Conservation (phyloP, 805 yeast species). For the Hanseniaspora osmophila region DNA sequence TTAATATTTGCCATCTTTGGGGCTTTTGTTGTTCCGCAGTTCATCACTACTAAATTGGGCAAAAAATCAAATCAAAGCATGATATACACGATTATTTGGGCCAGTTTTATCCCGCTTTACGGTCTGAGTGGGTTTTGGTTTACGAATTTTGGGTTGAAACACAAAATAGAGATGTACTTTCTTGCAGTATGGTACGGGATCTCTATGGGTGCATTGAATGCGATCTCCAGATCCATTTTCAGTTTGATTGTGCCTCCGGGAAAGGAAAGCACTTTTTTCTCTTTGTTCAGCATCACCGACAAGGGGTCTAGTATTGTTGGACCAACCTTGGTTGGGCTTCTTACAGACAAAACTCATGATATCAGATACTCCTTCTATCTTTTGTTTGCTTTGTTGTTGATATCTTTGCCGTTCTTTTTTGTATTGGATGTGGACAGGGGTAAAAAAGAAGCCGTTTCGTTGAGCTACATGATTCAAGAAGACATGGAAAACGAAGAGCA, state of each 20-base stretch:
- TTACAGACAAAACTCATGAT: conserved; percentile 60
- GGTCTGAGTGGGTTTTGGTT: conserved; percentile 56
- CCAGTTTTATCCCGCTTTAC: conserved; percentile 54
- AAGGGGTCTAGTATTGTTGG: conserved; percentile 69
- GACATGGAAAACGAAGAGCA: neutral
- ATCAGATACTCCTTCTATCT: conserved; percentile 62
- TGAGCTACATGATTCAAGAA: neutral
- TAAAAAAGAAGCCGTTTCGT: conserved; percentile 30
- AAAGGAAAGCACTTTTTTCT: conserved; percentile 61
- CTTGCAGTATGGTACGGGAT: conserved; percentile 66
- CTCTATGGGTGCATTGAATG: conserved; percentile 58
- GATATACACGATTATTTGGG: conserved; percentile 41
- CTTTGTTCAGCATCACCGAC: conserved; percentile 64
- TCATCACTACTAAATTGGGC: conserved; percentile 23
- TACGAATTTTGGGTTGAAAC: conserved; percentile 40
- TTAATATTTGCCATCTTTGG: conserved; percentile 58
- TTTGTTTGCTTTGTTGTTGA: conserved; percentile 35
- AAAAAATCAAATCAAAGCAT: conserved; percentile 35
- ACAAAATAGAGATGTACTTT: conserved; percentile 52
- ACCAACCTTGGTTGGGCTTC: conserved; percentile 56
- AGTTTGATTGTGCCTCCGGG: conserved; percentile 61
- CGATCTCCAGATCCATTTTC: conserved; percentile 54
- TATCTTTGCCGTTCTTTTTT: conserved; percentile 44
- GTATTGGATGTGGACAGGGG: conserved; percentile 51
- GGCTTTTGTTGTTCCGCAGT: conserved; percentile 41